A percentile compares a stretch with the other conserved stretches of the same genome.
These are phyloP conservation scores for Heterococcus sp. DNA, from an alignment of 108 stramenopile species.

Conservation along the genomic window DNA sequence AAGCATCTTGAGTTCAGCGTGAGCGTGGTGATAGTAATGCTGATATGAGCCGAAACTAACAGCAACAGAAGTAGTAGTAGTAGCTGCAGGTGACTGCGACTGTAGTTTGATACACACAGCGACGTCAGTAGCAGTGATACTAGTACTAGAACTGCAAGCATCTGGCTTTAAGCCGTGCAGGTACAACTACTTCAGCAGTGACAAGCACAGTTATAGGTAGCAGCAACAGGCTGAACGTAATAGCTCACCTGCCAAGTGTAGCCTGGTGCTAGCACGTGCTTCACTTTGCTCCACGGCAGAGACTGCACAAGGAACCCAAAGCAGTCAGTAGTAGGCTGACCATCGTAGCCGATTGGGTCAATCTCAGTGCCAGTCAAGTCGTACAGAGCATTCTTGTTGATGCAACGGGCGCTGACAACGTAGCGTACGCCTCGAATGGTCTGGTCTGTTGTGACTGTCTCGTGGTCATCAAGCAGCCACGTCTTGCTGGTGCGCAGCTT, in stretches of 20 bases:
- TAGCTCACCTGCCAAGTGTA: background rate
- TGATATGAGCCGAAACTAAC: no score
- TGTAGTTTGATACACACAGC: no score
- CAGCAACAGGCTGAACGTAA: no score
- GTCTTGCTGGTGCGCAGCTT: background rate
- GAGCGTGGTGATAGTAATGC: no score
- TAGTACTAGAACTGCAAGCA: no score
- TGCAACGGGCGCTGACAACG: background rate
- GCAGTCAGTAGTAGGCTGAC: background rate
- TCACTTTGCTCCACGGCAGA: background rate
- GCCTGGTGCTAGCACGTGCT: background rate
- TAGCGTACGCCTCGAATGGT: background rate
- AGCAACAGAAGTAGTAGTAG: no score
- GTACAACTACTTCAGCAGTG: no score
- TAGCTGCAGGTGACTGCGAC: no score
- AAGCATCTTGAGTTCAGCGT: no score
- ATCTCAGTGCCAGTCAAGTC: background rate
- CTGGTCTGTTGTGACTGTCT: background rate
- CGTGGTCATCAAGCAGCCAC: background rate
- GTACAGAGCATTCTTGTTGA: background rate
- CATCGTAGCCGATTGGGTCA: background rate
- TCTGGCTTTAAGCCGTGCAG: no score
- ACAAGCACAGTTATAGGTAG: no score
- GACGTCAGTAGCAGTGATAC: no score
- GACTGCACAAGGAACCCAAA: background rate